These are phyloP conservation scores for Blastobotrys proliferans DNA, from an alignment of 1,139 yeast genomes.

Conservation along the genomic window DNA sequence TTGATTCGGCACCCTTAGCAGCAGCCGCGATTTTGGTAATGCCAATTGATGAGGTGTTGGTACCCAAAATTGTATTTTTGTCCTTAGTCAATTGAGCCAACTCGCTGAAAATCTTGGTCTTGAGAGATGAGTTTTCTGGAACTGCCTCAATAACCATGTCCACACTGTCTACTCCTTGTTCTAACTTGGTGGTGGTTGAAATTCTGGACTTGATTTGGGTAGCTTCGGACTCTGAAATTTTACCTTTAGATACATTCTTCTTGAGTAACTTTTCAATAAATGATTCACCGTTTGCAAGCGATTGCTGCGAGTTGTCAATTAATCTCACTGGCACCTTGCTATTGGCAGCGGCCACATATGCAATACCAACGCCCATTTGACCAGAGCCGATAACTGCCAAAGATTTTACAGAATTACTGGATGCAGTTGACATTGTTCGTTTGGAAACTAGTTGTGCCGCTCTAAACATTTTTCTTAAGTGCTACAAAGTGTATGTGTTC, in stretches of 20 bases:
- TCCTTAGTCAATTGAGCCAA: constrained; percentile 33
- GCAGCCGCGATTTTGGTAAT: constrained; percentile 44
- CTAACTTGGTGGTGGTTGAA: constrained; percentile 28
- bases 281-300: constrained; percentile 33
- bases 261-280: constrained; percentile 38
- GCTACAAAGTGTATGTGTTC: no score
- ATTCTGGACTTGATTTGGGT: constrained; percentile 31
- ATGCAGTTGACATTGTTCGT: constrained; percentile 5
- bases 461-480: no score
- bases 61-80: constrained; percentile 37
- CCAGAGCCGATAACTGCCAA: constrained; percentile 41
- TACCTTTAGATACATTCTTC: constrained; percentile 38
- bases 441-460: no score
- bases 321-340: constrained; percentile 38
- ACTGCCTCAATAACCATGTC: constrained; percentile 44
- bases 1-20: constrained; percentile 38
- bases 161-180: constrained; percentile 28
- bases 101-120: constrained; percentile 35
- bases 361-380: constrained; percentile 44
- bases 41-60: constrained; percentile 43
- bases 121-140: constrained; percentile 40
- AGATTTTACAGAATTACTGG: constrained; percentile 11
- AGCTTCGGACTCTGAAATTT: constrained; percentile 34
- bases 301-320: constrained; percentile 35
- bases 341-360: constrained; percentile 41